Evolutionary conservation across 768 basidiomycete species (phyloP).

Genomic region (Panus rudis): DNA sequence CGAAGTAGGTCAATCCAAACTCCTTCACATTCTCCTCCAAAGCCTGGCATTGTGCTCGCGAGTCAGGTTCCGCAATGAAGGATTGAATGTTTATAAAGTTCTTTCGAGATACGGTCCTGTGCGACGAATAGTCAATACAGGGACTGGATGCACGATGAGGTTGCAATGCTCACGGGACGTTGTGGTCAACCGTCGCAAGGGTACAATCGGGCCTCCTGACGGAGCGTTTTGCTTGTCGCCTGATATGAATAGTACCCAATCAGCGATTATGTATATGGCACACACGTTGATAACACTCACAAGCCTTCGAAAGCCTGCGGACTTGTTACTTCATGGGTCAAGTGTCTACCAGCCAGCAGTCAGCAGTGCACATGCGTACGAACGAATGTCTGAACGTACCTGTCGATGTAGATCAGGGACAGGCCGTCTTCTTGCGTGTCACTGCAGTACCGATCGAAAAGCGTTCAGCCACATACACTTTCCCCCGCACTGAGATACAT

Average conservation of each 20-base stretch:
- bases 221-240: slow-evolving; percentile 42
- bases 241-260: slow-evolving; percentile 10
- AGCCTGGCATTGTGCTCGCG: slow-evolving; percentile 48
- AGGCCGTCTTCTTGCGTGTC: slow-evolving; percentile 69
- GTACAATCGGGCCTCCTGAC: slow-evolving; percentile 63
- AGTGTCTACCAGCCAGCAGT: slow-evolving; percentile 38
- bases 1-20: slow-evolving; percentile 61
- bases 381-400: slow-evolving; percentile 22
- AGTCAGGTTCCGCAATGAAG: slow-evolving; percentile 54
- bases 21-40: slow-evolving; percentile 62
- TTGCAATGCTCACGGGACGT: slow-evolving; percentile 38
- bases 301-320: slow-evolving; percentile 59
- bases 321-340: slow-evolving; percentile 59
- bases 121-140: neutral
- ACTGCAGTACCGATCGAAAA: slow-evolving; percentile 30
- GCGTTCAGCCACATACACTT: neutral
- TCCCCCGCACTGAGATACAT: slow-evolving; percentile 26
- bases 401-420: slow-evolving; percentile 68
- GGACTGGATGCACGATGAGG: neutral
- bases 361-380: neutral
- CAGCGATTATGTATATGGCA: neutral
- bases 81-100: slow-evolving; percentile 40
- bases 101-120: slow-evolving; percentile 42
- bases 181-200: slow-evolving; percentile 56
- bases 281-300: slow-evolving; percentile 20